These are phyloP conservation scores for Durusdinium trenchii DNA, from an alignment of 73 alveolate species.

Conservation along the genomic window DNA sequence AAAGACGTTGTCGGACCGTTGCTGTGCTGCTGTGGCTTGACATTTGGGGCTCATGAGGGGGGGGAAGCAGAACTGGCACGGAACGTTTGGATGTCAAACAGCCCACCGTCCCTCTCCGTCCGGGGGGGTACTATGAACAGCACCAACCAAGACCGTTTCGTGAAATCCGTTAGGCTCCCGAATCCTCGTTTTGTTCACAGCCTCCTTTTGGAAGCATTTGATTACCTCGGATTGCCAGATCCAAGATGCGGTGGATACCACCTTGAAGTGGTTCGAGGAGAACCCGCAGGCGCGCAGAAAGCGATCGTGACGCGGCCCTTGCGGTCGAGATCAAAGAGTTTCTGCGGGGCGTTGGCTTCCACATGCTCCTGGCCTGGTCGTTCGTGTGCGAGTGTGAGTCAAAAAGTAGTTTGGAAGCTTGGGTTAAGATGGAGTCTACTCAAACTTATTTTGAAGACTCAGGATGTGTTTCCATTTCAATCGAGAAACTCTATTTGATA, in stretches of 20 bases:
- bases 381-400: background rate
- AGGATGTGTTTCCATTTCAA: background rate
- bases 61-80: too few relatives aligned
- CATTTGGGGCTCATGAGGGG: too few relatives aligned
- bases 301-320: background rate
- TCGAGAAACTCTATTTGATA: background rate
- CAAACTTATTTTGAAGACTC: background rate
- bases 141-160: too few relatives aligned
- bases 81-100: too few relatives aligned
- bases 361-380: background rate
- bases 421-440: background rate
- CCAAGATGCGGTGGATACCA: constrained; percentile 70
- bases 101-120: too few relatives aligned
- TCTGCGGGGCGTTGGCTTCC: background rate
- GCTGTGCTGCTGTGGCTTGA: too few relatives aligned
- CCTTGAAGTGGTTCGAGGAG: constrained; percentile 93
- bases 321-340: background rate
- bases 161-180: too few relatives aligned
- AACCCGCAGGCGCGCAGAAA: constrained; percentile 38
- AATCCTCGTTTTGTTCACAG: too few relatives aligned
- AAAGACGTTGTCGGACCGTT: too few relatives aligned
- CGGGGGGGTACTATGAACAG: too few relatives aligned
- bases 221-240: too few relatives aligned
- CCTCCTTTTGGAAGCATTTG: too few relatives aligned
- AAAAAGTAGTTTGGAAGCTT: background rate